Conservation (phyloP, 2,329 filamentous ascomycete species). For the Periconia digitata region DNA sequence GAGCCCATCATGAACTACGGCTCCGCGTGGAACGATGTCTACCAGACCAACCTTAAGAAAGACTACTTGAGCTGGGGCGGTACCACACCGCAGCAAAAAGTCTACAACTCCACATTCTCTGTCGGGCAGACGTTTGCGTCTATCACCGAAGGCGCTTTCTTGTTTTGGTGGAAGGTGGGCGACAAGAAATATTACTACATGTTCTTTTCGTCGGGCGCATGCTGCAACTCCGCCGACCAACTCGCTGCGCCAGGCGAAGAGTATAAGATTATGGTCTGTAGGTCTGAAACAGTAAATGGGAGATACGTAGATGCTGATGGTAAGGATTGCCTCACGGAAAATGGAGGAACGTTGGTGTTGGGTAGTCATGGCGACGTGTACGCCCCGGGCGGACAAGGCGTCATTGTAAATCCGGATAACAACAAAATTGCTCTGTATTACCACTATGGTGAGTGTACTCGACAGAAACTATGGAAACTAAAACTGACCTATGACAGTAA, state of each 20-base stretch:
- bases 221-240: constrained; percentile 56
- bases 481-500: neutral
- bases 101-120: constrained; percentile 9
- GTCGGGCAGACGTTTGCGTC: constrained; percentile 18
- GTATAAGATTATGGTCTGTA: constrained; percentile 64
- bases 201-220: constrained; percentile 60
- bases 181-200: constrained; percentile 59
- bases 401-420: constrained; percentile 12
- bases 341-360: constrained; percentile 61
- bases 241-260: constrained; percentile 56
- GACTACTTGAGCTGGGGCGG: constrained; percentile 10
- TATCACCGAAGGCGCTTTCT: constrained; percentile 53
- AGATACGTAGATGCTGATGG: constrained; percentile 46
- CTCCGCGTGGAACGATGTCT: constrained; percentile 66
- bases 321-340: constrained; percentile 45
- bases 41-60: constrained; percentile 54
- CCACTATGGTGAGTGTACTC: constrained; percentile 16
- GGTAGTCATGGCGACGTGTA: constrained; percentile 51
- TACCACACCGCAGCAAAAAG: constrained; percentile 3
- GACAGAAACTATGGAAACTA: too few relatives aligned
- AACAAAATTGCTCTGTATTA: constrained; percentile 17
- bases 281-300: constrained; percentile 52
- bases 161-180: constrained; percentile 49
- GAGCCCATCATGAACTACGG: constrained; percentile 59
- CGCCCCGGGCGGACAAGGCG: constrained; percentile 21